A percentile compares a stretch with the other conserved stretches of the same genome.
phyloP scores from a whole-genome alignment of 108 stramenopile genomes.

The Mayamaea pseudoterrestris region DNA sequence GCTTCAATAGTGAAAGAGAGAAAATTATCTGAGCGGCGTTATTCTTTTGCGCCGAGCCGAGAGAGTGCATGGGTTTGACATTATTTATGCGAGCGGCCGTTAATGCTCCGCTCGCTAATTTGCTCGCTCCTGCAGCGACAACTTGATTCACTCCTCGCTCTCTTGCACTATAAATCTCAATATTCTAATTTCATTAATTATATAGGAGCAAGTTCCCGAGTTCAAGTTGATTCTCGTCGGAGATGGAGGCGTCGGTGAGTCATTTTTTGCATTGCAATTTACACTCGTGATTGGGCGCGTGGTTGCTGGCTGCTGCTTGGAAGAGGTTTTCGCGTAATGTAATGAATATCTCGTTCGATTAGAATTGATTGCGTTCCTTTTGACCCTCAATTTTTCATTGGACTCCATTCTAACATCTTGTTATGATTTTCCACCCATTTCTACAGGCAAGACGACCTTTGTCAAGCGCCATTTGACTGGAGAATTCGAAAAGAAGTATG shows the following conservation, averaged over 20 bases:
- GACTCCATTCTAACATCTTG: not conserved
- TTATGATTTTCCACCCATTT: not conserved
- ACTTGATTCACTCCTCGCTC: too few species aligned
- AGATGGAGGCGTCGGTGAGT: constrained; percentile 87
- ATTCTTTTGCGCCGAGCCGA: too few species aligned
- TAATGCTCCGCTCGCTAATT: too few species aligned
- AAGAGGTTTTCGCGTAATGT: not conserved
- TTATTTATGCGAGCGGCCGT: too few species aligned
- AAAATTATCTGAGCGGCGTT: too few species aligned
- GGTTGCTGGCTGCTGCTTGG: too few species aligned
- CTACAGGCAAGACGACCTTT: constrained; percentile 95
- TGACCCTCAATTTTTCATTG: not conserved
- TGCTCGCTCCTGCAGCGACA: too few species aligned
- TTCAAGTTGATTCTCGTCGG: constrained; percentile 99
- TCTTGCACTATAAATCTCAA: not conserved
- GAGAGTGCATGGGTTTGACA: too few species aligned
- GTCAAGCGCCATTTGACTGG: constrained; percentile 99
- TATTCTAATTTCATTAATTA: not conserved
- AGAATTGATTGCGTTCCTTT: not conserved
- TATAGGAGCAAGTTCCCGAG: constrained; percentile 49
- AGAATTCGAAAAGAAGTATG: constrained; percentile 99
- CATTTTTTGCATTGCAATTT: too few species aligned
- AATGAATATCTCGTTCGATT: not conserved
- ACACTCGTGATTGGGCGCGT: too few species aligned
- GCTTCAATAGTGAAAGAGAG: too few species aligned